Evolutionary conservation across 495 filamentous ascomycete species (phyloP).

Genomic region (Chaetomidium leptoderma): DNA sequence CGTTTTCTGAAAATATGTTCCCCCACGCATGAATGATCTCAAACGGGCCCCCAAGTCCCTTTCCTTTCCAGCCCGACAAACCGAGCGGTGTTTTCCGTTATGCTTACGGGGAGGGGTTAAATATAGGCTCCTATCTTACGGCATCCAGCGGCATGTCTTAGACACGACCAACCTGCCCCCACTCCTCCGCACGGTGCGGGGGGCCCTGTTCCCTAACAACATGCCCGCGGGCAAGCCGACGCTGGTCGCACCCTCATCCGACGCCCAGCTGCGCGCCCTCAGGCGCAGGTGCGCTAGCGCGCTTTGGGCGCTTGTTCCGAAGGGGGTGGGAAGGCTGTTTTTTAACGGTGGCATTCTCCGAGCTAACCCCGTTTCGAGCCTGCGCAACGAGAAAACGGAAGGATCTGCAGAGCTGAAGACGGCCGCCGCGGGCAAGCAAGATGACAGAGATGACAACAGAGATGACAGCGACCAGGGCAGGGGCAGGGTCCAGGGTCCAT

Average conservation of each 20-base stretch:
- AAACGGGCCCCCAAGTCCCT: constrained; percentile 9
- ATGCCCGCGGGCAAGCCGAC: constrained; percentile 47
- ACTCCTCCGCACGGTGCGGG: constrained; percentile 66
- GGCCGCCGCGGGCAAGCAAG: constrained; percentile 2
- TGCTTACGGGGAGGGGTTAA: constrained; percentile 2
- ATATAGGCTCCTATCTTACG: constrained; percentile 66
- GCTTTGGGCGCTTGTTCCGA: constrained; percentile 50
- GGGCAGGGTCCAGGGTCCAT: neutral
- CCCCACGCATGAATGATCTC: constrained; percentile 27
- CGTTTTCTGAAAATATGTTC: too few relatives aligned
- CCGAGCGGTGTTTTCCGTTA: neutral
- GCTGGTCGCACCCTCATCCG: constrained; percentile 44
- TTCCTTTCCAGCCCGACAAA: constrained; percentile 9
- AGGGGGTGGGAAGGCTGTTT: constrained; percentile 45
- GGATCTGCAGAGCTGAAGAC: constrained; percentile 16
- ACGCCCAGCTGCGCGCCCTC: constrained; percentile 45
- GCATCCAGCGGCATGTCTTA: constrained; percentile 60
- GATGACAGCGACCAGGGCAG: constrained; percentile 15
- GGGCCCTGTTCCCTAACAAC: constrained; percentile 77
- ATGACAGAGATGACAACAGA: constrained; percentile 18
- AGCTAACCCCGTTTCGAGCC: constrained; percentile 9
- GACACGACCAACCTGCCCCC: constrained; percentile 66
- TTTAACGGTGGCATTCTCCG: constrained; percentile 37
- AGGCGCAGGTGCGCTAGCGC: constrained; percentile 51
- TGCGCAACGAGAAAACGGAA: constrained; percentile 7